Conservation (phyloP, 306 rosid genomes). For the Castanea crenata region DNA sequence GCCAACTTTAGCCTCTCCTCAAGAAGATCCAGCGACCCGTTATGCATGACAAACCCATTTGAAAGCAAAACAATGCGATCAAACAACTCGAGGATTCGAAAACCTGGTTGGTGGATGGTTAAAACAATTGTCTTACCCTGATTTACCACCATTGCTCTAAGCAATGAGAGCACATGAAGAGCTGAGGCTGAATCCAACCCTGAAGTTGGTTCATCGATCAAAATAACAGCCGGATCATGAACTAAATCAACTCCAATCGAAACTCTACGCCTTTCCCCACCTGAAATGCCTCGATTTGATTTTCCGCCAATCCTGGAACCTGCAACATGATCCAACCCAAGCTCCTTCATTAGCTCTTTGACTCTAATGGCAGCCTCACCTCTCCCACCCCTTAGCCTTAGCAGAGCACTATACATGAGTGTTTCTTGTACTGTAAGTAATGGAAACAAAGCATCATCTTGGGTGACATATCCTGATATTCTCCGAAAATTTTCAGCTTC, state of each 20-base stretch:
- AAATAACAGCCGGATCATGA: conserved; percentile 82
- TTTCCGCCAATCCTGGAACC: conserved; percentile 70
- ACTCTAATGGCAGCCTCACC: conserved; percentile 60
- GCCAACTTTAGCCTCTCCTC: conserved; percentile 61
- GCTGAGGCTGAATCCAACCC: conserved; percentile 99
- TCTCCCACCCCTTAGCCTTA: conserved; percentile 62
- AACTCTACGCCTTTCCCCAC: conserved; percentile 91
- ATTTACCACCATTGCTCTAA: conserved; percentile 61
- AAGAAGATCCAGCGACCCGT: conserved; percentile 70
- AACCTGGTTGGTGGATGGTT: conserved; percentile 95
- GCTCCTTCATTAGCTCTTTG: conserved; percentile 69
- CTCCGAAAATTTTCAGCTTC: conserved; percentile 47
- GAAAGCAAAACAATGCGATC: conserved; percentile 70
- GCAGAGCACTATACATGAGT: conserved; percentile 75
- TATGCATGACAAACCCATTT: conserved; percentile 69
- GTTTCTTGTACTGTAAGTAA: conserved; percentile 90
- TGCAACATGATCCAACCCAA: conserved; percentile 74
- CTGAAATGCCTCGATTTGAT: conserved; percentile 61
- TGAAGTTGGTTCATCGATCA: conserved; percentile 96
- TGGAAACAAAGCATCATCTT: conserved; percentile 84
- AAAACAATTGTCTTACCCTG: conserved; percentile 80
- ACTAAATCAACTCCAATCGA: conserved; percentile 92
- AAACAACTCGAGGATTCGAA: conserved; percentile 71
- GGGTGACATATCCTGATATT: conserved; percentile 74
- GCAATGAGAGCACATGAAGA: conserved; percentile 71